Evolutionary conservation across 768 basidiomycete species (phyloP).

Genomic region (Termitomyces sp.): DNA sequence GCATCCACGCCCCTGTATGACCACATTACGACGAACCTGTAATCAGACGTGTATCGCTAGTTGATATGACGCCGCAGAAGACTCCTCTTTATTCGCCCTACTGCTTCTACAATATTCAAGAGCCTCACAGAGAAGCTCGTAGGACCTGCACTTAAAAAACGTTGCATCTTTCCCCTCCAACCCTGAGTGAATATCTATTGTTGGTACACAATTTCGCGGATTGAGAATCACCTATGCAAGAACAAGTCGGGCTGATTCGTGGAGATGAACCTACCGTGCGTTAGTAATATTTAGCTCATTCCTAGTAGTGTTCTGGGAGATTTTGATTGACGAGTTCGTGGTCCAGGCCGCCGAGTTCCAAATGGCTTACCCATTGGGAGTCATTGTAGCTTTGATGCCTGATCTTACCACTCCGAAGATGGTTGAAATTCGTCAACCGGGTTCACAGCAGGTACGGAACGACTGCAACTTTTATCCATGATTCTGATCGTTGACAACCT

Average conservation of each 20-base stretch:
- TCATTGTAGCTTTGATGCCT: conserved; percentile 13
- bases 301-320: background rate
- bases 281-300: background rate
- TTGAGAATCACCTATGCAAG: conserved; percentile 15
- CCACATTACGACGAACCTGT: conserved; percentile 3
- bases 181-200: background rate
- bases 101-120: conserved; percentile 25
- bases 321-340: background rate
- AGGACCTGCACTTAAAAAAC: conserved; percentile 22
- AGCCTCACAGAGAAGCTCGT: conserved; percentile 20
- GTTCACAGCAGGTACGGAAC: conserved; percentile 17
- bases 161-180: conserved; percentile 1
- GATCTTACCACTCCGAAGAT: conserved; percentile 17
- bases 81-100: conserved; percentile 32
- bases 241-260: conserved; percentile 16
- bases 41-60: conserved; percentile 13
- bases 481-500: background rate
- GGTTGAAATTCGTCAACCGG: conserved; percentile 18
- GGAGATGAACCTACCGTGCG: conserved; percentile 17
- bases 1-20: conserved; percentile 8
- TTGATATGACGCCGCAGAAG: conserved; percentile 8
- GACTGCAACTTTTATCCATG: background rate
- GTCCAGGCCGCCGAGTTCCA: conserved; percentile 23
- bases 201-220: background rate
- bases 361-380: conserved; percentile 24